Evolutionary conservation across 768 basidiomycete species (phyloP), one percentile per base, ranked within the genome.

Genomic region (Mycena pura): DNA sequence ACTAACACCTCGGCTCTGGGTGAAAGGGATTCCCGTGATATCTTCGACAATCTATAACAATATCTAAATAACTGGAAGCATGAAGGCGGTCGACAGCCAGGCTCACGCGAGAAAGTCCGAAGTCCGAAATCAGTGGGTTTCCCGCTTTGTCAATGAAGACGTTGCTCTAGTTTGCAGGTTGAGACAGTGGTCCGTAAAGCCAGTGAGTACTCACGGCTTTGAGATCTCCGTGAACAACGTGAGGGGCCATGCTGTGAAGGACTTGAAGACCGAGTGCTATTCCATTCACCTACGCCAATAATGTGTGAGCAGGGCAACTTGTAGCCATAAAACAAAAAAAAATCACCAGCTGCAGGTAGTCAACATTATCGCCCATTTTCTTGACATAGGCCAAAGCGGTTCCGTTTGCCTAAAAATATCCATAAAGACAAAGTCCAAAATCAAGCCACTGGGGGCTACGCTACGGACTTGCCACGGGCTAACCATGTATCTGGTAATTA

Each of bases 181-280:
- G 44, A 52, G 46, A 55, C 21, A 10, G 31, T 48, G 8, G 28
- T 44, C 50, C 38, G 34, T 36, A 51, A 39, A 46, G n/a, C 4
- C n/a, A 15, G 6, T 54, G n/a, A 49, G 43, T 28, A 70, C 78
- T 46, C 34, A 84, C 84, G 39, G 80, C 80, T 74, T 82, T 84
- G 62, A 86, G 73, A 67, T 85, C 82, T 4, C 85, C 85, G 43
- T 86, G 85, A 5, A 84, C 80, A n/a, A 86, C 73, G 15, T 80
- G 75, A n/a, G 81, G 82, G 34, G 68, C 65, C 79, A 84, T 82
- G 27, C 72, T 76, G 58, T 86, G 85, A 25, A 86, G 70, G 24
- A 86, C 77, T 43, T 77, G 69, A 28, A 85, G 66, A 11, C 85
- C 85, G 32, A 74, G 66, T 27, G 78, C 76, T 28, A 86, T 80